Conservation (phyloP, 257 asterid genomes). For the Lantana camara region DNA sequence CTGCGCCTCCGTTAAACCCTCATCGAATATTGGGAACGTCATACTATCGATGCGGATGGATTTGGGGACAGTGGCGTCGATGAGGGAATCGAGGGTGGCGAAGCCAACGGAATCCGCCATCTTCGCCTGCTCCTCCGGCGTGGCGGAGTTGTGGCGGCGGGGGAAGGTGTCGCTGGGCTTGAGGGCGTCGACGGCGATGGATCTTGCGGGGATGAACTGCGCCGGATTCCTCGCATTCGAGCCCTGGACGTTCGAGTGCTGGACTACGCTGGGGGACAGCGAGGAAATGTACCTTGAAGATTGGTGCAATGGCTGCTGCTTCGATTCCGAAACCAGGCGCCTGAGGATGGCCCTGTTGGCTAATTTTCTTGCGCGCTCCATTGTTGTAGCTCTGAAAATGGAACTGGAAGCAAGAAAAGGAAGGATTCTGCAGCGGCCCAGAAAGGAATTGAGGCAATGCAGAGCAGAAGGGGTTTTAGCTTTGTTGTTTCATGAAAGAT, state of each 20-base stretch:
- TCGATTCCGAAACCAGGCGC: slow-evolving; percentile 71
- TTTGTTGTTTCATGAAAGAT: slow-evolving; percentile 10
- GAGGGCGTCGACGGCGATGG: slow-evolving; percentile 75
- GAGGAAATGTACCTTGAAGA: slow-evolving; percentile 80
- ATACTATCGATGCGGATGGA: slow-evolving; percentile 68
- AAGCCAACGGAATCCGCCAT: slow-evolving; percentile 86
- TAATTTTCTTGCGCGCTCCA: slow-evolving; percentile 90
- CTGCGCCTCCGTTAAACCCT: slow-evolving; percentile 88
- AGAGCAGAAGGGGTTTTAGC: slow-evolving; percentile 19
- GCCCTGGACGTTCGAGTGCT: slow-evolving; percentile 28
- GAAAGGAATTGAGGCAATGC: slow-evolving; percentile 20
- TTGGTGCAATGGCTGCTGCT: slow-evolving; percentile 51
- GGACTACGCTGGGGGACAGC: slow-evolving; percentile 59
- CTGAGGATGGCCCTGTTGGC: slow-evolving; percentile 76
- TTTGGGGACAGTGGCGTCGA: slow-evolving; percentile 93
- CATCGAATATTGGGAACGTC: slow-evolving; percentile 70
- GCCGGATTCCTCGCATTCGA: slow-evolving; percentile 20
- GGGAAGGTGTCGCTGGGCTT: slow-evolving; percentile 90
- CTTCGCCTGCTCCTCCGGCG: slow-evolving; percentile 78
- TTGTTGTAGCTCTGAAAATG: slow-evolving; percentile 18
- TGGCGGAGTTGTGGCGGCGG: slow-evolving; percentile 96
- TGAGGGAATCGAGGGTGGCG: slow-evolving; percentile 56
- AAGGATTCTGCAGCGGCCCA: background rate
- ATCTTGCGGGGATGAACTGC: slow-evolving; percentile 43
- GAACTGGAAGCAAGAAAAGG: too few relatives aligned